These are phyloP conservation scores for Endogone sp. DNA, from an alignment of 192 early-diverging fungal species.

Conservation along the genomic window DNA sequence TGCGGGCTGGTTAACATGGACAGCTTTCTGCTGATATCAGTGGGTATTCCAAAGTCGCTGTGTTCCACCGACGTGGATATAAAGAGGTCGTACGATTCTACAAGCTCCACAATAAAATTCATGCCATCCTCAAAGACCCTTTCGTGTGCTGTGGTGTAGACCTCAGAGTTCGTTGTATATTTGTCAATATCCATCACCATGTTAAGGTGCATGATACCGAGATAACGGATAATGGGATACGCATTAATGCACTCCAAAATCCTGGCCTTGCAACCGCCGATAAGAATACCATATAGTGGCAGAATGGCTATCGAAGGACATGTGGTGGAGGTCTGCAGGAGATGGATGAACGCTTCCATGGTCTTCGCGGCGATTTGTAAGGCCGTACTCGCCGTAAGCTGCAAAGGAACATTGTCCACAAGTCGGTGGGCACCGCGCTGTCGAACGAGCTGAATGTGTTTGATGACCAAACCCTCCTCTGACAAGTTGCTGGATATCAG, in stretches of 20 bases:
- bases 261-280: neutral
- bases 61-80: neutral
- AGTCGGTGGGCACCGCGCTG: neutral
- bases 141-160: neutral
- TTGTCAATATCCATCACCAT: neutral
- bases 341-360: neutral
- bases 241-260: neutral
- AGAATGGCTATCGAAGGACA: neutral
- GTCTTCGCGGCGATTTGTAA: neutral
- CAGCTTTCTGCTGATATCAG: neutral
- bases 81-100: neutral
- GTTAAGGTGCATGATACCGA: neutral
- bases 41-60: neutral
- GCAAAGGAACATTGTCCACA: neutral
- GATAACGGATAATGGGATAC: neutral
- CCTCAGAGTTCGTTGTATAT: neutral
- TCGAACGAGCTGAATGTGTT: neutral
- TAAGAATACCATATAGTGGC: neutral
- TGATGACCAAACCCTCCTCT: neutral
- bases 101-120: neutral
- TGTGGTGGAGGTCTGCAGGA: neutral
- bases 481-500: neutral
- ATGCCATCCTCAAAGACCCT: neutral
- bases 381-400: neutral
- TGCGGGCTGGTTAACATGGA: neutral